phyloP scores from a whole-genome alignment of 2,329 filamentous ascomycete species.

The Magnaporthiopsis incrustans region DNA sequence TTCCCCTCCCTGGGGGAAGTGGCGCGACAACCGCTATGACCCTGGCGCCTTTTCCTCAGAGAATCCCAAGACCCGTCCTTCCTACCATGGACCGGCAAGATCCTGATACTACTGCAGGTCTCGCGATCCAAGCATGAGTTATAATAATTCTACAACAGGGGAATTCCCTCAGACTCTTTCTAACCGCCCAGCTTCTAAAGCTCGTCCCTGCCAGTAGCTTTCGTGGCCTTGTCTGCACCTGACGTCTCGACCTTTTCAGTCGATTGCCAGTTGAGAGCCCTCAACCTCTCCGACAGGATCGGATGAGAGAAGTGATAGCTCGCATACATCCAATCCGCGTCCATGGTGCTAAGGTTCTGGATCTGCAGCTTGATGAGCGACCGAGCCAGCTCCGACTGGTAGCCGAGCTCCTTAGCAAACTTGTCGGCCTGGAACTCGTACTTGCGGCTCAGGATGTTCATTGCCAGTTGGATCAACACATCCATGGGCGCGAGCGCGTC shows the following conservation, averaged over 20 bases:
- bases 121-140: not conserved
- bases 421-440: constrained; percentile 96
- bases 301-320: constrained; percentile 99
- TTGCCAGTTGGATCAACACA: constrained; percentile 83
- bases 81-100: not conserved
- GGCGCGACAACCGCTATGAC: not conserved
- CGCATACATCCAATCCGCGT: constrained; percentile 96
- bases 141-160: not conserved
- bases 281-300: constrained; percentile 86
- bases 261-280: constrained; percentile 81
- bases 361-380: constrained; percentile 96
- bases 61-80: not conserved
- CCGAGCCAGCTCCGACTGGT: constrained; percentile 70
- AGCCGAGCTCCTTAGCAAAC: constrained; percentile 81
- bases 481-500: constrained; percentile 94
- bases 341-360: constrained; percentile 97
- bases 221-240: constrained; percentile 32
- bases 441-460: constrained; percentile 90
- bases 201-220: constrained; percentile 67
- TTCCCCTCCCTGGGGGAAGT: not conserved
- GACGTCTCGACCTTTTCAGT: constrained; percentile 34
- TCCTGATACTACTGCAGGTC: not conserved
- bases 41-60: not conserved
- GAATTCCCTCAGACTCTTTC: not conserved
- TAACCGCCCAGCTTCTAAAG: constrained; percentile 37